Evolutionary conservation across 768 basidiomycete species (phyloP).

Genomic region (Crassisporium funariophilum): DNA sequence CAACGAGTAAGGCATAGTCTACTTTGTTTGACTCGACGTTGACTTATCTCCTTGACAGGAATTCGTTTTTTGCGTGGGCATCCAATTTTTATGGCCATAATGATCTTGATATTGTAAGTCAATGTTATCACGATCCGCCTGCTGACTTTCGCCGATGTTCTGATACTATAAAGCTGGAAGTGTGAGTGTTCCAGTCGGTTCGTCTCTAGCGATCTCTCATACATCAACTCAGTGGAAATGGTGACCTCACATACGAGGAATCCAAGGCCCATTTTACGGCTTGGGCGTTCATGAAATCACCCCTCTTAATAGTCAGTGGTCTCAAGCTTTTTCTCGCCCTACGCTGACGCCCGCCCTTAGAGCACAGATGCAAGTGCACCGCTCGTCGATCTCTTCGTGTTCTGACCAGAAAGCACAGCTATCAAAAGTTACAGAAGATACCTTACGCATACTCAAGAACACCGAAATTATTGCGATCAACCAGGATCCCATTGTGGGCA

Average conservation of each 20-base stretch:
- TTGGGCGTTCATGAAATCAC: conserved; percentile 73
- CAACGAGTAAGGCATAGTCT: conserved; percentile 50
- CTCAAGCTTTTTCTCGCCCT: conserved; percentile 6
- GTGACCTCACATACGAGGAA: conserved; percentile 61
- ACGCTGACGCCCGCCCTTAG: conserved; percentile 18
- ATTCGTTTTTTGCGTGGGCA: conserved; percentile 64
- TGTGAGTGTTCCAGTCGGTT: conserved; percentile 46
- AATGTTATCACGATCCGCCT: not conserved
- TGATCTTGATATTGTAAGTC: conserved; percentile 65
- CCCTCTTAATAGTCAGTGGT: conserved; percentile 63
- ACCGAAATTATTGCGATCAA: conserved; percentile 68
- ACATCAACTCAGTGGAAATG: conserved; percentile 56
- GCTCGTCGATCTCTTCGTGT: too few relatives aligned
- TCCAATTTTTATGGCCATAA: conserved; percentile 70
- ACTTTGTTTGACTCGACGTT: too few relatives aligned
- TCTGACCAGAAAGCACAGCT: too few relatives aligned
- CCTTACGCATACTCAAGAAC: conserved; percentile 60
- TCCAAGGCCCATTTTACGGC: conserved; percentile 71
- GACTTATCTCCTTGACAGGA: conserved; percentile 46
- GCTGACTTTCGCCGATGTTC: not conserved
- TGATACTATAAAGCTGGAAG: conserved; percentile 60
- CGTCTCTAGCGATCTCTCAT: conserved; percentile 1
- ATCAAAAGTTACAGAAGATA: conserved; percentile 46
- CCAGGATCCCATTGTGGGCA: conserved; percentile 65
- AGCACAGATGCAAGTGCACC: conserved; percentile 41